Conservation (phyloP, 2,329 filamentous ascomycete genomes). For the Fusarium proliferatum region DNA sequence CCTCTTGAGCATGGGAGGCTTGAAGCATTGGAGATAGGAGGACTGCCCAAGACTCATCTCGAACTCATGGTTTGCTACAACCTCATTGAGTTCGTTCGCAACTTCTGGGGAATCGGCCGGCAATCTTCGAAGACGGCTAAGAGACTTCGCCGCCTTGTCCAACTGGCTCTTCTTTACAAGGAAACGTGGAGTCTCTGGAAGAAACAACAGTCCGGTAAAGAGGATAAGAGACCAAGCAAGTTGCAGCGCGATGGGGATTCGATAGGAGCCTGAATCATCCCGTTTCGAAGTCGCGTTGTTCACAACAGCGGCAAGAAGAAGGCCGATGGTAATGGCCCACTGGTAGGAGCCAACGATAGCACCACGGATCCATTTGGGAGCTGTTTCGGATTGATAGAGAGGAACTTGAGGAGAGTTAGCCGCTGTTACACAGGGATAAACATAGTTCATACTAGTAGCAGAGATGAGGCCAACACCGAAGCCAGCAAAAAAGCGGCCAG, state of each 20-base stretch:
- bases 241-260: slow-evolving; percentile 71
- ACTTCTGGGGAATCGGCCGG: neutral
- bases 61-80: slow-evolving; percentile 72
- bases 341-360: slow-evolving; percentile 79
- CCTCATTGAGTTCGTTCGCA: slow-evolving; percentile 67
- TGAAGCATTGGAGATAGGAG: slow-evolving; percentile 66
- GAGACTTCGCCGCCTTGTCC: neutral
- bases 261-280: slow-evolving; percentile 67
- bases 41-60: slow-evolving; percentile 65
- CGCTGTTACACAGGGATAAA: fast-evolving
- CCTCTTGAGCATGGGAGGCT: slow-evolving; percentile 63
- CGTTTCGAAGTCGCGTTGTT: slow-evolving; percentile 70
- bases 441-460: slow-evolving; percentile 61
- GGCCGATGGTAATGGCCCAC: slow-evolving; percentile 75
- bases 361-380: slow-evolving; percentile 79
- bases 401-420: slow-evolving; percentile 61
- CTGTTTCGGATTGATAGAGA: slow-evolving; percentile 77
- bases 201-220: slow-evolving; percentile 70
- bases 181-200: slow-evolving; percentile 80
- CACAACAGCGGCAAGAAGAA: slow-evolving; percentile 73
- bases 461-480: slow-evolving; percentile 79
- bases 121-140: neutral
- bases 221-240: slow-evolving; percentile 77
- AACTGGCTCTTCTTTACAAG: slow-evolving; percentile 67
- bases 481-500: slow-evolving; percentile 79